Base-by-base conservation (phyloP, 148 eudicot species). In the Amaranthus cruentus region DNA sequence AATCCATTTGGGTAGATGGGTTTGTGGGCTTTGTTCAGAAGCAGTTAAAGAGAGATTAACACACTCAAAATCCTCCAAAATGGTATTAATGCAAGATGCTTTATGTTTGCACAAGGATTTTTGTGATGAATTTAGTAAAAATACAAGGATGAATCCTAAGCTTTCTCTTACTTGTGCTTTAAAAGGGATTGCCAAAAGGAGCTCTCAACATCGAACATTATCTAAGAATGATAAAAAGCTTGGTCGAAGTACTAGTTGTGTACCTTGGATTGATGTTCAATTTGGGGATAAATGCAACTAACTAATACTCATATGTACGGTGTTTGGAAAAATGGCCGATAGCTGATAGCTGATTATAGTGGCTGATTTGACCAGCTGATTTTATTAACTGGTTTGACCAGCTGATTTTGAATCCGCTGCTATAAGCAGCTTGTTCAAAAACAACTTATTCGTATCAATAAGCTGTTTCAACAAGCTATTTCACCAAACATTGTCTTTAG, bases 21-120 rank as follows among this genome's bases (percentile, higher is more conserved):
- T 89, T 43, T 89, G 93, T 62, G 93, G 93, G 5, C 86, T 89
- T 48, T 89, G 87, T 44, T 77, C 90, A 0, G 90, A 89, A 68
- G 93, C 88, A 1, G 88, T 89, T 18, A 86, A 83, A 59, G 92
- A 85, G 55, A 74, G 54, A 18, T 62, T 79, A 49, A 47, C 11
- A 0, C 54, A 71, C 12, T 59, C 65, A n/a, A 11, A 74, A 3
- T 9, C 47, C 6, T 21, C 62, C 48, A 64, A 21, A 14, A 61
- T 61, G 5, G 64, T 70, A 28, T 28, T 28, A 71, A 81, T 84
- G 66, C 72, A 67, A 71, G 87, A 78, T 83, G 89, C 89, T 62
- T 4, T 88, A 15, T 76, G 65, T 10, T 53, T 56, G 56, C 92
- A 88, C 55, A 84, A 56, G 69, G 47, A 70, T 5, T 76, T 88